A percentile compares a stretch with the other conserved stretches of the same genome.
phyloP scores from a whole-genome alignment of 768 basidiomycete genomes.

The Leccinum subtestaceum region DNA sequence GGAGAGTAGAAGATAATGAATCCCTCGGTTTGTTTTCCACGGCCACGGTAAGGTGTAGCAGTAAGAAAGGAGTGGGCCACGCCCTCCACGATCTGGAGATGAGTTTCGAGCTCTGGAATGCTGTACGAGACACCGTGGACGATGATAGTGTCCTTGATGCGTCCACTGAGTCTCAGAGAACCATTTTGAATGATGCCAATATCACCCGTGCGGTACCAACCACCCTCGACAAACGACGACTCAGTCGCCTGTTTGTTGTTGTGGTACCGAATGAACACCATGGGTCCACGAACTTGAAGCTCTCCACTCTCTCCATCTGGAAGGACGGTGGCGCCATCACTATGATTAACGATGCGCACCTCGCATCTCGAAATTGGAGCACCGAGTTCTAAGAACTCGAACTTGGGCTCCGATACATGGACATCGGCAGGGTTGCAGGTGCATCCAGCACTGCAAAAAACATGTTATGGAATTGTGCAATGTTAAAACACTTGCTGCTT shows the following conservation, averaged over 20 bases:
- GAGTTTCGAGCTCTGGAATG: not conserved
- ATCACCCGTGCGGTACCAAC: not conserved
- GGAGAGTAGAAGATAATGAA: slow-evolving; percentile 1
- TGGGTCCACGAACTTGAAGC: not conserved
- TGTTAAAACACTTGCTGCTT: not conserved
- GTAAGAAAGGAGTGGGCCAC: not conserved
- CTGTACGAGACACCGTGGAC: slow-evolving; percentile 25
- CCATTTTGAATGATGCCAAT: slow-evolving; percentile 35
- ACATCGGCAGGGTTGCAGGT: slow-evolving; percentile 1
- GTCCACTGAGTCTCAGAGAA: slow-evolving; percentile 34
- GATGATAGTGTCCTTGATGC: slow-evolving; percentile 41
- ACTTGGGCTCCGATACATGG: slow-evolving; percentile 7
- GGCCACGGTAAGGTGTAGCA: not conserved
- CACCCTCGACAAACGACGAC: not conserved
- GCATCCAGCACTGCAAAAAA: not conserved
- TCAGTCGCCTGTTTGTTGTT: not conserved
- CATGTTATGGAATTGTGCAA: not conserved
- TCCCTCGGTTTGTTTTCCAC: not conserved
- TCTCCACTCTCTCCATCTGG: not conserved
- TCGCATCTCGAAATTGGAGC: not conserved
- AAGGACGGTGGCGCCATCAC: not conserved
- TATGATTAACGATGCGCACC: not conserved
- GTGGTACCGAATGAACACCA: not conserved
- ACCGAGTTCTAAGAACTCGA: not conserved
- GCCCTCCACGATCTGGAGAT: not conserved